Percentiles rank a stretch among this genome's conserved stretches.
phyloP scores from a whole-genome alignment of 305 asterid genomes.

The Rubia occidens region DNA sequence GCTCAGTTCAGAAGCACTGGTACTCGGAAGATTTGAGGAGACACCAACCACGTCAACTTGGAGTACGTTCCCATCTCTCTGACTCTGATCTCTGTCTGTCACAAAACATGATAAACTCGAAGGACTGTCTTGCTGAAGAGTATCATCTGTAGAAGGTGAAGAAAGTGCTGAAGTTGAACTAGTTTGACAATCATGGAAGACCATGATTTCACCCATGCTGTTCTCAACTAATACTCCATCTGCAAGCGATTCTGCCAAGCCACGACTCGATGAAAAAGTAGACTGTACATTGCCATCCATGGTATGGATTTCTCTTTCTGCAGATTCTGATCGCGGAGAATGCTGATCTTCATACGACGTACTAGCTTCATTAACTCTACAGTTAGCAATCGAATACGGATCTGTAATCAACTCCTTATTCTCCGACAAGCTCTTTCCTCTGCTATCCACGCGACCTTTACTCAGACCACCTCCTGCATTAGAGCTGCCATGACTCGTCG shows the following conservation, averaged over 20 bases:
- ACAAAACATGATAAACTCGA: constrained; percentile 38
- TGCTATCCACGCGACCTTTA: constrained; percentile 31
- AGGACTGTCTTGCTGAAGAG: constrained; percentile 33
- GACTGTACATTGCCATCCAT: constrained; percentile 23
- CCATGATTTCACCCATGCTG: constrained; percentile 40
- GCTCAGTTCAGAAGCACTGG: constrained; percentile 48
- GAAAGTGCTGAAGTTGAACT: constrained; percentile 36
- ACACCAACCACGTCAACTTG: constrained; percentile 47
- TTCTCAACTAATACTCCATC: constrained; percentile 49
- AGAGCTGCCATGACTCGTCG: constrained; percentile 28
- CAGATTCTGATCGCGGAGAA: constrained; percentile 26
- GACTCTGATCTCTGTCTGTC: constrained; percentile 51
- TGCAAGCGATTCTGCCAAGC: constrained; percentile 32
- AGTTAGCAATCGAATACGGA: constrained; percentile 25
- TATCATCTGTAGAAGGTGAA: constrained; percentile 38
- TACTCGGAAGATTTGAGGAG: constrained; percentile 38
- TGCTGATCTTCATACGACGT: constrained; percentile 38
- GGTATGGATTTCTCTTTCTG: constrained; percentile 22
- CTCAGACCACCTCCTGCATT: constrained; percentile 27
- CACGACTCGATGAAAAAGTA: constrained; percentile 23
- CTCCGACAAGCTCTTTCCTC: constrained; percentile 40
- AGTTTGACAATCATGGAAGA: constrained; percentile 47
- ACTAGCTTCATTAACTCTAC: constrained; percentile 40
- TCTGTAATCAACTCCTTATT: constrained; percentile 37
- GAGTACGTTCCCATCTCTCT: constrained; percentile 39